Percentiles rank a stretch among this genome's conserved stretches.
These are phyloP conservation scores for Fusarium devonianum DNA, from an alignment of 2,329 filamentous ascomycete species.

Conservation along the genomic window DNA sequence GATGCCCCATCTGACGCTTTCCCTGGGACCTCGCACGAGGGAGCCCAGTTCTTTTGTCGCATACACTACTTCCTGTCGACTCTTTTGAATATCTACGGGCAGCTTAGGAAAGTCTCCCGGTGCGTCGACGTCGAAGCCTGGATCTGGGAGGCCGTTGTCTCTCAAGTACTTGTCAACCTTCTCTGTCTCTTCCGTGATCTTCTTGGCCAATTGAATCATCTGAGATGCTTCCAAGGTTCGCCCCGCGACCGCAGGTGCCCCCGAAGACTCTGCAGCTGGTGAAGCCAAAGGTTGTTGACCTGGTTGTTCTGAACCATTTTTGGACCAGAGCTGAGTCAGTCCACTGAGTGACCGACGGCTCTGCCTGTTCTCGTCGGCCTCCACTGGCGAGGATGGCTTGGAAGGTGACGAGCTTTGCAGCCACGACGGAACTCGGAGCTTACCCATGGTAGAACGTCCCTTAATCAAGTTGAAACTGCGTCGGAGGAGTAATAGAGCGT, in stretches of 20 bases:
- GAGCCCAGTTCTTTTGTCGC: conserved; percentile 57
- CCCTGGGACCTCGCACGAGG: conserved; percentile 58
- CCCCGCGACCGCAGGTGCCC: background rate
- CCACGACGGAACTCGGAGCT: conserved; percentile 46
- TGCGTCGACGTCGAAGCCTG: conserved; percentile 55
- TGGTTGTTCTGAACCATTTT: conserved; percentile 30
- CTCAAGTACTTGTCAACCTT: conserved; percentile 58
- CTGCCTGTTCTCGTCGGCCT: conserved; percentile 45
- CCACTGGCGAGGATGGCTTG: conserved; percentile 20
- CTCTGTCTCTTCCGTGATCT: conserved; percentile 57
- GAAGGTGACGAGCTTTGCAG: conserved; percentile 39
- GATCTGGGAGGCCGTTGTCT: conserved; percentile 50
- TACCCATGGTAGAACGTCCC: conserved; percentile 22
- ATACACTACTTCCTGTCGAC: conserved; percentile 56
- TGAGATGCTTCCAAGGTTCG: conserved; percentile 43
- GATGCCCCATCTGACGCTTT: conserved; percentile 59
- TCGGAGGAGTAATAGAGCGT: too few species aligned
- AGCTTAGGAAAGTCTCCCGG: conserved; percentile 56
- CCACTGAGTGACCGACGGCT: conserved; percentile 46
- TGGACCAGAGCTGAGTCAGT: conserved; percentile 38
- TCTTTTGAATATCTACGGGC: conserved; percentile 54
- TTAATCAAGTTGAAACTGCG: too few species aligned
- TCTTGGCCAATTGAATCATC: conserved; percentile 56
- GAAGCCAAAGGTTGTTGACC: conserved; percentile 2
- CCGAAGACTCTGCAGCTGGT: conserved; percentile 4